Evolutionary conservation across 345 rosid species (phyloP).

Genomic region (Eucalyptus victrix): DNA sequence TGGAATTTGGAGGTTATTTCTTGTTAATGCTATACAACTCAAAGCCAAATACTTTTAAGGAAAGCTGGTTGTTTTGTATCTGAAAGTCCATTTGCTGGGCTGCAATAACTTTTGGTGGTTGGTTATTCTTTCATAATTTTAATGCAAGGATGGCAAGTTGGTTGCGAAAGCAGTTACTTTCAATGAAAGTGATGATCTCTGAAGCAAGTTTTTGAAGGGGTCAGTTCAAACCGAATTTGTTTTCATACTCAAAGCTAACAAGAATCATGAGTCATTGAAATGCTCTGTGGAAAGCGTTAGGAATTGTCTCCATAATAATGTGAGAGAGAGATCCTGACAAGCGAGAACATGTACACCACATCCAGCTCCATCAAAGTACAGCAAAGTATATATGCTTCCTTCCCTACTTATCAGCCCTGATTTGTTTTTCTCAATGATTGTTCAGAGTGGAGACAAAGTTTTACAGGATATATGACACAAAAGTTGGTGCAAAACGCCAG

Average conservation of each 20-base stretch:
- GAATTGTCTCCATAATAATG: constrained; percentile 1
- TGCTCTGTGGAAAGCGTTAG: background rate
- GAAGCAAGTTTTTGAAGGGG: background rate
- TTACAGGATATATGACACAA: constrained; percentile 1
- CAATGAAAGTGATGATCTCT: background rate
- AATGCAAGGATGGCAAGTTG: constrained; percentile 16
- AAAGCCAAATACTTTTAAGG: background rate
- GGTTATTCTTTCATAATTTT: background rate
- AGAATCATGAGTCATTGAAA: background rate
- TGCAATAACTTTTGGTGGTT: background rate
- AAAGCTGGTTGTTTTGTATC: background rate
- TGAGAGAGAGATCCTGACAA: background rate
- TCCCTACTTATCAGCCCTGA: constrained; percentile 1
- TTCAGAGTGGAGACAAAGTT: constrained; percentile 19
- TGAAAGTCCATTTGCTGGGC: background rate
- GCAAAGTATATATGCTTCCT: background rate
- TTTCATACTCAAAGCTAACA: background rate
- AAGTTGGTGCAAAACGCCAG: constrained; percentile 9
- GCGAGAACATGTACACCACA: background rate
- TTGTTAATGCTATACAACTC: background rate
- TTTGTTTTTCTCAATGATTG: constrained; percentile 7
- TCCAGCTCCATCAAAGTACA: background rate
- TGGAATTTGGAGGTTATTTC: background rate
- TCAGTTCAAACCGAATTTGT: background rate
- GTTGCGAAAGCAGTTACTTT: background rate